Percentiles rank a stretch among this genome's conserved stretches.
These are phyloP conservation scores for Aquilaria sinensis DNA, from an alignment of 345 rosid species.

Conservation along the genomic window DNA sequence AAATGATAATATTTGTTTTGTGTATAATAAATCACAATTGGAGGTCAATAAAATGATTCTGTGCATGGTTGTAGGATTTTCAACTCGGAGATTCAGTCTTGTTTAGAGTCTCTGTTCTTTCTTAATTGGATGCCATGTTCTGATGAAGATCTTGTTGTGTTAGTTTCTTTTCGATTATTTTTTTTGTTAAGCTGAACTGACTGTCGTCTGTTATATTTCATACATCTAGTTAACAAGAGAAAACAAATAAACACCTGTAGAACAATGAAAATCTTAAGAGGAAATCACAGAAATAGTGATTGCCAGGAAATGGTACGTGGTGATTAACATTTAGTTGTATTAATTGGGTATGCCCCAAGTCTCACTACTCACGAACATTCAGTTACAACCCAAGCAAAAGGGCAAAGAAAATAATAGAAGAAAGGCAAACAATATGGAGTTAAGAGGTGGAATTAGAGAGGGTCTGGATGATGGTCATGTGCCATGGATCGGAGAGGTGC, in stretches of 20 bases:
- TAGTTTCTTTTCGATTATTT: too few relatives aligned
- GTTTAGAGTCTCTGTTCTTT: background rate
- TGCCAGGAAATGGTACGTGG: too few relatives aligned
- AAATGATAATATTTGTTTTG: conserved; percentile 27
- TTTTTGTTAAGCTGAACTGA: too few relatives aligned
- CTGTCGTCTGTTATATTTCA: too few relatives aligned
- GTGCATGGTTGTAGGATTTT: conserved; percentile 12
- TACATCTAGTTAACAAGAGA: too few relatives aligned
- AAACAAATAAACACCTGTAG: too few relatives aligned
- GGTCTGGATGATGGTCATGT: conserved; percentile 78
- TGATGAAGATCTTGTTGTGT: too few relatives aligned
- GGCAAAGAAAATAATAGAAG: conserved; percentile 5
- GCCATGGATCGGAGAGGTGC: conserved; percentile 93
- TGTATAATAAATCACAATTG: conserved; percentile 25
- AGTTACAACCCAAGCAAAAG: background rate
- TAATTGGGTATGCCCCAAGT: too few relatives aligned
- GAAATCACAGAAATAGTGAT: too few relatives aligned
- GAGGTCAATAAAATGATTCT: conserved; percentile 14
- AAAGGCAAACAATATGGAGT: background rate
- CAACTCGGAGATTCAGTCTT: background rate
- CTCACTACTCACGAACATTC: background rate
- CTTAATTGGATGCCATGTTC: too few relatives aligned
- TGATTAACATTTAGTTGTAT: too few relatives aligned
- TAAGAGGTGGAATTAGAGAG: conserved; percentile 36
- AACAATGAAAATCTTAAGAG: too few relatives aligned